A percentile compares a stretch with the other conserved stretches of the same genome.
These are phyloP conservation scores for Linum tenue DNA, from an alignment of 345 rosid species.

Conservation along the genomic window DNA sequence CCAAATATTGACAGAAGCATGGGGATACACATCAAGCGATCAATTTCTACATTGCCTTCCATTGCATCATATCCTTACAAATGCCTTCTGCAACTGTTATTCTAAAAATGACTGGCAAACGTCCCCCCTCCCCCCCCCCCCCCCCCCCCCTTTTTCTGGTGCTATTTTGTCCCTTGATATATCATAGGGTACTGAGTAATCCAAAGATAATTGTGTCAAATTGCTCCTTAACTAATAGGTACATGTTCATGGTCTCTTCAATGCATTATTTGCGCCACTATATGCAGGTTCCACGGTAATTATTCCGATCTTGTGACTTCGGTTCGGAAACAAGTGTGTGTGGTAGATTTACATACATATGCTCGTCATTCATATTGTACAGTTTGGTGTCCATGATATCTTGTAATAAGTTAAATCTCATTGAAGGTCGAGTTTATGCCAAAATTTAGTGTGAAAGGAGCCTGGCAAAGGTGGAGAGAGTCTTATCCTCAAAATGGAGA, in stretches of 20 bases:
- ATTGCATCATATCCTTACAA: constrained; percentile 72
- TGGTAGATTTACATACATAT: neutral
- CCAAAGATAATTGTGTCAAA: constrained; percentile 9
- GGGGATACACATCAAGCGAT: constrained; percentile 84
- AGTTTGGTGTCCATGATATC: neutral
- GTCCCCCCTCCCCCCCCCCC: too few species aligned
- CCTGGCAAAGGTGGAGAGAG: constrained; percentile 94
- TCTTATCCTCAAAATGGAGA: constrained; percentile 55
- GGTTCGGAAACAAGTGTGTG: neutral
- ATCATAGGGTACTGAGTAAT: neutral
- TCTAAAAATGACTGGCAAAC: constrained; percentile 4
- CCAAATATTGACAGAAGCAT: constrained; percentile 67
- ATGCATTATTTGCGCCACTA: constrained; percentile 78
- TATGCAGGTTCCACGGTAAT: constrained; percentile 75
- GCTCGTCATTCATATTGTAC: constrained; percentile 1
- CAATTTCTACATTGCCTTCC: constrained; percentile 88
- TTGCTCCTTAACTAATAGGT: constrained; percentile 42
- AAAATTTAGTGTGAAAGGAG: constrained; percentile 86
- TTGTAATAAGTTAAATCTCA: constrained; percentile 12
- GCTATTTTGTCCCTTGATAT: constrained; percentile 11
- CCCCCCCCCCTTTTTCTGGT: neutral
- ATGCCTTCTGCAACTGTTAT: neutral
- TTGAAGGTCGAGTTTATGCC: constrained; percentile 91
- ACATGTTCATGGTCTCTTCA: constrained; percentile 95
- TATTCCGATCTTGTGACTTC: neutral